These are phyloP conservation scores for Trichophaea hybrida DNA, from an alignment of 2,329 filamentous ascomycete genomes.

Conservation along the genomic window DNA sequence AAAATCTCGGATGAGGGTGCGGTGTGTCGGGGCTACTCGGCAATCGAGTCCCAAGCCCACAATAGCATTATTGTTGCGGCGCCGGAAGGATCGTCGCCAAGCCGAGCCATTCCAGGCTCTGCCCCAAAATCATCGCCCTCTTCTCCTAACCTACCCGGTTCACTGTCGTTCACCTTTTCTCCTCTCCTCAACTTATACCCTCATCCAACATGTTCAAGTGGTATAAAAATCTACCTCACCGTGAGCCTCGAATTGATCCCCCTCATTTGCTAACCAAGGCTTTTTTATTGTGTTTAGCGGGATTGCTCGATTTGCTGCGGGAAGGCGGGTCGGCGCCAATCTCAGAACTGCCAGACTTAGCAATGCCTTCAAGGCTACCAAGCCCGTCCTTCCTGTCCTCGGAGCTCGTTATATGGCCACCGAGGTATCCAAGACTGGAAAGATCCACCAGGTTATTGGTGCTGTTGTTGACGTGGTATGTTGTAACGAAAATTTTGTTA, in stretches of 20 bases:
- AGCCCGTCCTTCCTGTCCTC: slow-evolving; percentile 42
- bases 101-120: neutral
- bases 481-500: slow-evolving; percentile 28
- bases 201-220: slow-evolving; percentile 54
- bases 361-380: slow-evolving; percentile 42
- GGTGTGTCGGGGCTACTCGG: neutral
- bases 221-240: slow-evolving; percentile 36
- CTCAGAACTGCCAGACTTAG: slow-evolving; percentile 45
- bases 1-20: neutral
- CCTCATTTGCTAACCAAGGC: slow-evolving; percentile 17
- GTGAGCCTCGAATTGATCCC: neutral
- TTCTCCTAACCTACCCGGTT: slow-evolving; percentile 14
- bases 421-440: slow-evolving; percentile 39
- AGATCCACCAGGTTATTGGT: slow-evolving; percentile 78
- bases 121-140: slow-evolving; percentile 14
- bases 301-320: slow-evolving; percentile 41
- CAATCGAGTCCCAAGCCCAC: slow-evolving; percentile 4
- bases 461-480: slow-evolving; percentile 90
- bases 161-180: slow-evolving; percentile 30
- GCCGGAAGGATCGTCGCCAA: slow-evolving; percentile 13
- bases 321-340: slow-evolving; percentile 29
- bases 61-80: slow-evolving; percentile 15
- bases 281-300: slow-evolving; percentile 37
- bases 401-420: slow-evolving; percentile 48
- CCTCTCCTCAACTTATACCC: slow-evolving; percentile 17